Conservation (phyloP, 2,329 filamentous ascomycete species). For the Fusarium sp. region DNA sequence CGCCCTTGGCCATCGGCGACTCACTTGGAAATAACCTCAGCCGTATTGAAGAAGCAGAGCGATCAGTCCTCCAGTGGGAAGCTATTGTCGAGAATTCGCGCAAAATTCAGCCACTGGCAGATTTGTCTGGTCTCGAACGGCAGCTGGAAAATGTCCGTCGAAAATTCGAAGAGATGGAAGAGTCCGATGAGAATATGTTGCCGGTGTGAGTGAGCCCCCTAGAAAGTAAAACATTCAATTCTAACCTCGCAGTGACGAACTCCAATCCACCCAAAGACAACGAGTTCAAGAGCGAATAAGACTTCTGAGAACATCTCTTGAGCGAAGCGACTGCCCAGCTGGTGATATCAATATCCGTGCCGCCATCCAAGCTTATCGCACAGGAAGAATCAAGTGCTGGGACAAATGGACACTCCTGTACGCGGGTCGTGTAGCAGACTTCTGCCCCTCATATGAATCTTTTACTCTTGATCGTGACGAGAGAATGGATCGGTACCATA, state of each 20-base stretch:
- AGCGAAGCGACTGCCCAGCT: conserved; percentile 16
- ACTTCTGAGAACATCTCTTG: conserved; percentile 21
- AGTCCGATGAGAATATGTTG: conserved; percentile 40
- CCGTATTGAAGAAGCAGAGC: conserved; percentile 41
- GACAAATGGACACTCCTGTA: conserved; percentile 45
- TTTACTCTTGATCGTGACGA: conserved; percentile 42
- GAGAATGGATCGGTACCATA: conserved; percentile 41
- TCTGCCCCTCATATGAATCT: conserved; percentile 43
- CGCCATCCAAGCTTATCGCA: conserved; percentile 40
- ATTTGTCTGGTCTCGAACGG: conserved; percentile 41
- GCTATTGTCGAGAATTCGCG: conserved; percentile 41
- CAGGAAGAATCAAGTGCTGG: conserved; percentile 41
- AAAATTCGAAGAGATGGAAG: conserved; percentile 36
- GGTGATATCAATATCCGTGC: conserved; percentile 36
- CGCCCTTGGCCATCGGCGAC: conserved; percentile 42
- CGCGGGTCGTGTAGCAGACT: conserved; percentile 38
- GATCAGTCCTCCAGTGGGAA: conserved; percentile 44
- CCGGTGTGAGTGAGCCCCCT: conserved; percentile 31
- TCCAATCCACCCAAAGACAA: conserved; percentile 42
- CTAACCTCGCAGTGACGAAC: conserved; percentile 41
- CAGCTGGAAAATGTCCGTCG: conserved; percentile 27
- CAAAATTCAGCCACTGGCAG: conserved; percentile 33
- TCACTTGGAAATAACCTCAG: conserved; percentile 44
- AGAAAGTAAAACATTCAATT: no score
- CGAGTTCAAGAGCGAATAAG: conserved; percentile 31